These are phyloP conservation scores for Nakaseomyces delphensis DNA, from an alignment of 1,139 yeast genomes.

Conservation along the genomic window DNA sequence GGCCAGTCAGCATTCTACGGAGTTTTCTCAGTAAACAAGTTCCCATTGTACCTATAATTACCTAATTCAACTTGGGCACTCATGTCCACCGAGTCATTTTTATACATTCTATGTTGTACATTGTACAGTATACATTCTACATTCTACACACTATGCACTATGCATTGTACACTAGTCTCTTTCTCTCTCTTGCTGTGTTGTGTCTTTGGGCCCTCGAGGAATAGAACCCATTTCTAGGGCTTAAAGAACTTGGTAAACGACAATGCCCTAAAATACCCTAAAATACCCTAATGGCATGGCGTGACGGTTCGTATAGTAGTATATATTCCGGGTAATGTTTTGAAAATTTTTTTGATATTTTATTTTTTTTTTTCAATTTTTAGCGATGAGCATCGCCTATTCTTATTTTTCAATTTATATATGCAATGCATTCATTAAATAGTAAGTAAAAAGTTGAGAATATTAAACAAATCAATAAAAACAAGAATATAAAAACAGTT, in stretches of 20 bases:
- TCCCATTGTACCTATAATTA: neutral
- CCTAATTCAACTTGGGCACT: neutral
- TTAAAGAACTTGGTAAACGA: too few species aligned
- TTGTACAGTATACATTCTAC: too few species aligned
- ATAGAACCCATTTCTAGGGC: neutral
- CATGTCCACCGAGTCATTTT: neutral
- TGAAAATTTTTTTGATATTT: neutral
- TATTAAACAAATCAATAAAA: too few species aligned
- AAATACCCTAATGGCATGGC: neutral
- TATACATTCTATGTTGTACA: too few species aligned
- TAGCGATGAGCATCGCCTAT: neutral
- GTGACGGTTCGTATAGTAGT: neutral
- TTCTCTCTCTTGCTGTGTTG: too few species aligned
- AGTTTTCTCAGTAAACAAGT: neutral
- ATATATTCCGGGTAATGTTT: slow-evolving; percentile 1
- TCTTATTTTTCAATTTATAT: too few species aligned
- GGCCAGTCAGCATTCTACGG: too few species aligned
- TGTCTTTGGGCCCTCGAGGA: too few species aligned
- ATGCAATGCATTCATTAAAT: too few species aligned
- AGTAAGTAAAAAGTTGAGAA: too few species aligned
- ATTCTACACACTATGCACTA: too few species aligned
- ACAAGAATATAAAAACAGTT: neutral
- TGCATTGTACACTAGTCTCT: too few species aligned
- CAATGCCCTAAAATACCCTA: neutral
- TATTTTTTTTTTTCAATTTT: neutral